Evolutionary conservation across 306 rosid genomes (phyloP).

Genomic region (Glycyrrhiza uralensis): DNA sequence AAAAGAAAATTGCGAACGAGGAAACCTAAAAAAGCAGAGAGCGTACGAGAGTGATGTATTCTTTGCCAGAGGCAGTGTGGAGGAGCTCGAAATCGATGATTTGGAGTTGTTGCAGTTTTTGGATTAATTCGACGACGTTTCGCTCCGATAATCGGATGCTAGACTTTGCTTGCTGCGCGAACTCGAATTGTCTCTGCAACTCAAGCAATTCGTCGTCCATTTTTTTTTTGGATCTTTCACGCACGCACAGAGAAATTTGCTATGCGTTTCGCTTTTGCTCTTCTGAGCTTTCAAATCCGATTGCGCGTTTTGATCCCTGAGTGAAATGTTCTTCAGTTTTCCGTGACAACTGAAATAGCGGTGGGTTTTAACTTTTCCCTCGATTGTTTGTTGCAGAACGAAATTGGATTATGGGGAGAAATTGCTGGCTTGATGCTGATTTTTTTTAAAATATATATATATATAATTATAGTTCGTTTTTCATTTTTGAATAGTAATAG

Average conservation of each 20-base stretch:
- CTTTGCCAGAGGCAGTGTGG: conserved; percentile 93
- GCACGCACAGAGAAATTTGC: background rate
- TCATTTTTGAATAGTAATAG: too few species aligned
- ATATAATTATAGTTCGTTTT: too few species aligned
- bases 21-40: conserved; percentile 18
- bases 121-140: conserved; percentile 94
- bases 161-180: conserved; percentile 92
- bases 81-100: conserved; percentile 96
- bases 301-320: conserved; percentile 8
- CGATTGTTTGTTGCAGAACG: background rate
- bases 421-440: too few species aligned
- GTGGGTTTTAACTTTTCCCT: background rate
- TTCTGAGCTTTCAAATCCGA: background rate
- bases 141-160: conserved; percentile 91
- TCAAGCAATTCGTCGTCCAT: conserved; percentile 96
- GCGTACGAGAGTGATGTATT: conserved; percentile 88
- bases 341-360: background rate
- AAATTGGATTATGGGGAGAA: background rate
- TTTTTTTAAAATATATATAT: too few species aligned
- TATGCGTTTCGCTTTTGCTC: background rate
- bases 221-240: conserved; percentile 41
- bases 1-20: background rate
- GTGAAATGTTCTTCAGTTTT: conserved; percentile 3
- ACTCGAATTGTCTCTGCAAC: conserved; percentile 91
- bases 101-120: conserved; percentile 84